Evolutionary conservation across 2,329 filamentous ascomycete genomes (phyloP), one percentile per base, ranked within the genome.

Genomic region (Venturia aucupariae): DNA sequence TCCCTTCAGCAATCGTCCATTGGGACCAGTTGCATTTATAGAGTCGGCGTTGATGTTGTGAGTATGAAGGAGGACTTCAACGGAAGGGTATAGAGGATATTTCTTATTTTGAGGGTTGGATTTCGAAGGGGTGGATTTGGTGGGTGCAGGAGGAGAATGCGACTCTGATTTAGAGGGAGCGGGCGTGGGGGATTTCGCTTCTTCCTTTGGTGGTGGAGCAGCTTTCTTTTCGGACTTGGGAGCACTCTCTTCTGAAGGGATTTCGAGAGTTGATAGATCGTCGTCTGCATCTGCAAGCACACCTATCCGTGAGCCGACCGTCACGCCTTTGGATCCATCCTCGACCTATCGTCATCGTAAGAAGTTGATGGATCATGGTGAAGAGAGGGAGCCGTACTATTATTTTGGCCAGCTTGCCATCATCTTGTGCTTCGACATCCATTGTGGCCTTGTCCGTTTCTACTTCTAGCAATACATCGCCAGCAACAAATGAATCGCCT

Each of bases 391-490:
- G 24, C 68, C 70, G 46, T 75, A 80, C 78, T 72, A 86, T 84
- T 70, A 96, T 93, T 81, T 94, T 95, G 73, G 92, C 86, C 75
- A 96, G 78, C 69, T 93, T 81, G 51, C 92, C 91, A 73, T 95
- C 90, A 55, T 96, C 91, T 78, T 94, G 91, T 48, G 91, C 91
- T 80, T 96, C 92, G 32, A 96, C 91, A 70, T 96, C 92, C 90
- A 96, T 96, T 65, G 90, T 90, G 64, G 91, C 91, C 82, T 96
- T 96, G 77, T 96, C 91, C 66, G 91, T 96, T 79, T 96, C 91
- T 74, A 96, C 94, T 78, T 96, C 91, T 66, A 96, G 85, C 62
- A 96, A 82, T 39, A 96, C 90, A 75, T 96, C 91, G 69, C 91
- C 91, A 65, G 90, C 89, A 61, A 84, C 81, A 76, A 91, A 96